Evolutionary conservation across 2,329 filamentous ascomycete species (phyloP).

Genomic region (Trichoderma sp.): DNA sequence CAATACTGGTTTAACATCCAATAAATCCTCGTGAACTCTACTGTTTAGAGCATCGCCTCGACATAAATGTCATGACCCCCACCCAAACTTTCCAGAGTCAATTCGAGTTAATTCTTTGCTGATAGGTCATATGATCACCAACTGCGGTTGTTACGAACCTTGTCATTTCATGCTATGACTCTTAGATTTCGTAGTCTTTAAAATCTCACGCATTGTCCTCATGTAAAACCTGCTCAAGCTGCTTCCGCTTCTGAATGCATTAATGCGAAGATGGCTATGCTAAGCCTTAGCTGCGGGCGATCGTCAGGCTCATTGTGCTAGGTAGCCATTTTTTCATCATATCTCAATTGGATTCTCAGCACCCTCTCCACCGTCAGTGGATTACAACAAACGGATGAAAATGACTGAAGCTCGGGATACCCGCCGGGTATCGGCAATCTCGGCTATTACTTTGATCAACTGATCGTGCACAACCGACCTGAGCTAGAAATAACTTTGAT

Average conservation of each 20-base stretch:
- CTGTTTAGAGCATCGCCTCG: neutral
- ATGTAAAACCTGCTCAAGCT: neutral
- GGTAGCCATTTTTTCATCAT: neutral
- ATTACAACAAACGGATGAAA: neutral
- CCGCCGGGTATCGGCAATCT: neutral
- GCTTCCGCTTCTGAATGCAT: neutral
- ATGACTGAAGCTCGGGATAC: neutral
- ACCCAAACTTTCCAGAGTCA: neutral
- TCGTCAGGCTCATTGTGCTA: neutral
- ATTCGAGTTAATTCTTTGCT: neutral
- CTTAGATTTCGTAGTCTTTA: neutral
- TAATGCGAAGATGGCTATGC: neutral
- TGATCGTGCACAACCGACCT: neutral
- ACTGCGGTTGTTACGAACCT: neutral
- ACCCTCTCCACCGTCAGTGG: no score
- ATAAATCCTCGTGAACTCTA: neutral
- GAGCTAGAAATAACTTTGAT: neutral
- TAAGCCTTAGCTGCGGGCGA: neutral
- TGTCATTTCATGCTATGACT: neutral
- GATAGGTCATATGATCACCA: neutral
- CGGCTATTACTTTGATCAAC: neutral
- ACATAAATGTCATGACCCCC: neutral
- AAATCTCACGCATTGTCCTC: neutral
- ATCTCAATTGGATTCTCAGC: neutral
- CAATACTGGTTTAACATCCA: neutral